Evolutionary conservation across 352 stramenopile genomes (phyloP), one percentile per base, ranked within the genome.

Genomic region (Phytopythium aichiense): DNA sequence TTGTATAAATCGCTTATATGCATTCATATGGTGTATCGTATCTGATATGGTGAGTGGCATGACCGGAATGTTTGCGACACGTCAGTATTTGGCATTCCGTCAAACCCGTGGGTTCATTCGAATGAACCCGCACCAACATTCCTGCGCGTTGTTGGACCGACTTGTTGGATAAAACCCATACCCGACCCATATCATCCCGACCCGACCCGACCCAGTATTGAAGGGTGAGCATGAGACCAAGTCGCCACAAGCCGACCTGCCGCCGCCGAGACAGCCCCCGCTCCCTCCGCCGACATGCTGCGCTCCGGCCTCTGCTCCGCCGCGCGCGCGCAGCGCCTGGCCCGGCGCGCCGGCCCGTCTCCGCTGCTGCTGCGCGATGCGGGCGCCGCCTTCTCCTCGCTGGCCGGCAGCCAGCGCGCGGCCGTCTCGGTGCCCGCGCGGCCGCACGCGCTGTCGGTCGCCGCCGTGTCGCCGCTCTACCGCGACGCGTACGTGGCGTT

Each of bases 251-350:
- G 30, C 56, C 23, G 28, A 61, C 56, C 40, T 46, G 16, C 18
- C 38, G 16, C 56, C 35, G 25, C 13, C 46, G 22, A 33, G 46
- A 53, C 46, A 33, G 46, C 31, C 46, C 8, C 4, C 16, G 23
- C 18, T n/a, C 20, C 42, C 20, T 22, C 37, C n/a, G 37, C 9
- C n/a, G 5, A 64, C 4, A 85, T 85, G 75, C 51, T 84, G 64
- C 73, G 71, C 58, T 79, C 71, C 15, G 69, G 75, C 61, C 64
- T 84, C 56, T 68, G 72, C 56, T 72, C 76, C 43, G 68, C 58
- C 46, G 61, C 63, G 70, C 75, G 67, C 18, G 70, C 69, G 16
- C 70, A 84, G 59, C 65, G 65, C 9, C 56, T 84, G 18, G 46
- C 71, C 56, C 68, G 58, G 54, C 35, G 31, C 35, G 48, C 37